Base-by-base conservation (phyloP, 2,329 filamentous ascomycete genomes). In the Aureobasidium uvarum region DNA sequence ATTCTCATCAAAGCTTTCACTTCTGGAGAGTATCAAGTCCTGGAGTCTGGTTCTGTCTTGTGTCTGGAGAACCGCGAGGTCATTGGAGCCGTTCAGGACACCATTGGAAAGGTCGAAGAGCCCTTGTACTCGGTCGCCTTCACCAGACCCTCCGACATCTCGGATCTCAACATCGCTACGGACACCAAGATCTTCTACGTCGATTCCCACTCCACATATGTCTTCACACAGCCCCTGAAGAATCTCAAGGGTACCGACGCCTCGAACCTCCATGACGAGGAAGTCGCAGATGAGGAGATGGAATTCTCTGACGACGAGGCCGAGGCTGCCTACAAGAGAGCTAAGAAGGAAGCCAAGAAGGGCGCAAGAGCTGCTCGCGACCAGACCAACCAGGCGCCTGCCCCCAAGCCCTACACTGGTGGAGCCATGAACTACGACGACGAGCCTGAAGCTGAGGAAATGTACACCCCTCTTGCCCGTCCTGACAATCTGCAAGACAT, bases 251-350 rank as follows among this genome's bases (percentile, higher is more conserved):
- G 92, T 67, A 95, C 92, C 11, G 95, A 99, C 76, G 94, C 95
- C 10, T 96, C 92, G 60, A 98, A 98, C 74, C 84, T 96, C 64
- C 90, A 96, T 76, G 95, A 98, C 70, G 95, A 99, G 76, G 94
- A 98, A 78, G 84, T 92, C 8, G 87, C 80, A 18, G 89, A 90
- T 38, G 91, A 96, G 43, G 94, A 98, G 74, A 85, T 92, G 71
- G 95, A 98, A 74, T 98, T 98, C 75, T 97, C 94, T 0, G 95
- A 99, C 70, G 95, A 99, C 72, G 95, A 99, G 77, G 90, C 91
- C 70, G 95, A 99, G 77, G 89, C 89, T 14, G 74, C 74, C 56
- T 75, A 70, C 70, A 77, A 77, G 69, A 66, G 72, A 48, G 67
- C 70, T 64, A 74, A 72, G 66, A 76, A 76, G 67, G 58, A 70